Evolutionary conservation across 768 basidiomycete species (phyloP).

Genomic region (Boletus coccyginus): DNA sequence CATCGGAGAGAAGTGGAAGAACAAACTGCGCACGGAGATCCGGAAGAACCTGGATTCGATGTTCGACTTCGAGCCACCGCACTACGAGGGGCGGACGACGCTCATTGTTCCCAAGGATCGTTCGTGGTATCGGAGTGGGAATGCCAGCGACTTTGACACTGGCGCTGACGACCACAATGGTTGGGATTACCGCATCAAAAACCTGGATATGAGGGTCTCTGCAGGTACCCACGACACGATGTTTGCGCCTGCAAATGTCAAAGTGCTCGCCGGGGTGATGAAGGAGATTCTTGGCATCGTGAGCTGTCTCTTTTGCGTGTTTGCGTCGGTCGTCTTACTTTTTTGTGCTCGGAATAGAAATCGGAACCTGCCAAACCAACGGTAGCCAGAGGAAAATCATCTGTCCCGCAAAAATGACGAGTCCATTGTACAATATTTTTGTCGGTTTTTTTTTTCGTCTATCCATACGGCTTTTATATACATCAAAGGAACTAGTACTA

Average conservation of each 20-base stretch:
- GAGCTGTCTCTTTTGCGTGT: neutral
- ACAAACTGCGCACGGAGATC: constrained; percentile 28
- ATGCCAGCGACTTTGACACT: constrained; percentile 29
- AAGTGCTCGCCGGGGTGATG: constrained; percentile 26
- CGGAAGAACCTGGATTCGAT: constrained; percentile 33
- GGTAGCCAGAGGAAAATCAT: neutral
- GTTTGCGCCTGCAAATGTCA: constrained; percentile 32
- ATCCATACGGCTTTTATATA: neutral
- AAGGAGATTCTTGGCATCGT: constrained; percentile 17
- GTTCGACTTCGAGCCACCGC: constrained; percentile 31
- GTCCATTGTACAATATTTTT: neutral
- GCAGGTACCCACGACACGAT: constrained; percentile 30
- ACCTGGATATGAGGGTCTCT: constrained; percentile 27
- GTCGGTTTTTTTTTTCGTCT: neutral
- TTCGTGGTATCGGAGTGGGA: constrained; percentile 31
- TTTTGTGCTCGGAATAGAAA: neutral
- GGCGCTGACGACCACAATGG: constrained; percentile 32
- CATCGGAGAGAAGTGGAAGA: constrained; percentile 32
- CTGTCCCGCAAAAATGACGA: neutral
- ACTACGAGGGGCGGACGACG: constrained; percentile 23
- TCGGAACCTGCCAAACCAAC: neutral
- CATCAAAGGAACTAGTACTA: neutral
- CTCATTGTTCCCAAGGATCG: constrained; percentile 32
- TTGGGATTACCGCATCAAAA: constrained; percentile 27
- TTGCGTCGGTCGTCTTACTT: neutral